These are phyloP conservation scores for Suillus hirtellus DNA, from an alignment of 768 basidiomycete species.

Conservation along the genomic window DNA sequence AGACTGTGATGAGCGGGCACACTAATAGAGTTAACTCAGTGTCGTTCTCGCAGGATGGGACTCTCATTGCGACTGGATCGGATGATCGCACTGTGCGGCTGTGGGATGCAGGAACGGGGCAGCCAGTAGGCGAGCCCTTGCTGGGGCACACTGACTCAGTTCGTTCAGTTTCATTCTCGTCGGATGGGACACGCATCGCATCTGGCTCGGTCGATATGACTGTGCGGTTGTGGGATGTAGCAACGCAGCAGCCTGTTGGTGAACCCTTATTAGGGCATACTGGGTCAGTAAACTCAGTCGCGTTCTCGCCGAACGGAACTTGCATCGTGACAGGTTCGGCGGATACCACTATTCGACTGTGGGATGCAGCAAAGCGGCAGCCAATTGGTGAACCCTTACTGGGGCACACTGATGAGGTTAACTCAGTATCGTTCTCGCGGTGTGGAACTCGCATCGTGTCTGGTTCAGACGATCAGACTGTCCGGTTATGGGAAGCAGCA, in stretches of 20 bases:
- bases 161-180: constrained; percentile 2
- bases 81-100: background rate
- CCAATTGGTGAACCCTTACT: constrained; percentile 1
- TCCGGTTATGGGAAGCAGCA: constrained; percentile 19
- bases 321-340: constrained; percentile 11
- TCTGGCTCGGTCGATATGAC: background rate
- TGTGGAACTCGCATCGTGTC: constrained; percentile 21
- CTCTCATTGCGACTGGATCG: constrained; percentile 2
- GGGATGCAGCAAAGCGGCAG: constrained; percentile 6
- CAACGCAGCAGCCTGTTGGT: background rate
- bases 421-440: constrained; percentile 19
- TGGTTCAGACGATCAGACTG: constrained; percentile 15
- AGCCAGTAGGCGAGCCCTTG: background rate
- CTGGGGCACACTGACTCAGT: constrained; percentile 1
- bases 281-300: background rate
- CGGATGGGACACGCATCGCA: constrained; percentile 4
- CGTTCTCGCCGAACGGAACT: constrained; percentile 18
- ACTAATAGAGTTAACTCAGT: background rate
- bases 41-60: constrained; percentile 1
- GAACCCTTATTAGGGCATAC: constrained; percentile 10
- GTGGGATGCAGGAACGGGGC: constrained; percentile 7
- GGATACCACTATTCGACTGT: constrained; percentile 6
- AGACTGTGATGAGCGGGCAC: background rate
- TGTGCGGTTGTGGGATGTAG: constrained; percentile 5
- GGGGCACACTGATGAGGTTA: constrained; percentile 17